A percentile compares a stretch with the other conserved stretches of the same genome.
These are phyloP conservation scores for Evansstolkia leycettana DNA, from an alignment of 495 filamentous ascomycete genomes.

Conservation along the genomic window DNA sequence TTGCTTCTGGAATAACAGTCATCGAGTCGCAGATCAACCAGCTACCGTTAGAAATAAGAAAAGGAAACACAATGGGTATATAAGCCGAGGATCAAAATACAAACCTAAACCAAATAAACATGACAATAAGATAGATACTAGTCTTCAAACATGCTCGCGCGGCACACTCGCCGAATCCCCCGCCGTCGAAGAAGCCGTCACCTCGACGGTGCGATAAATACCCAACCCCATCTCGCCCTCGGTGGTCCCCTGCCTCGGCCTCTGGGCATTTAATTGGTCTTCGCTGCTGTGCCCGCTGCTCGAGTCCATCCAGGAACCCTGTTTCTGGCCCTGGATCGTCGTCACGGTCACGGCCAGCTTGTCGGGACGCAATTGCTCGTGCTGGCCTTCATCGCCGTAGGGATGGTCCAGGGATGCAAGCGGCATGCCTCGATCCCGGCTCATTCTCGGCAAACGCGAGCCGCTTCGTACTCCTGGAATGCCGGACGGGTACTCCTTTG, in stretches of 20 bases:
- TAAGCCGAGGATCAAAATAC: no score
- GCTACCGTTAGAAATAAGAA: no score
- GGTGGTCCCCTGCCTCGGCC: constrained; percentile 1
- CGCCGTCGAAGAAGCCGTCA: constrained; percentile 6
- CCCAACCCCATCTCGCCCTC: constrained; percentile 14
- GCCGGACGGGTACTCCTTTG: constrained; percentile 11
- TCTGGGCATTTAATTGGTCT: constrained; percentile 18
- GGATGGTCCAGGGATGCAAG: constrained; percentile 22
- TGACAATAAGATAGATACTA: no score
- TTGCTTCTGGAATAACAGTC: no score
- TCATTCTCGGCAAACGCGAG: constrained; percentile 8
- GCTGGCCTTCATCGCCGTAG: constrained; percentile 2
- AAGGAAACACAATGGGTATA: no score
- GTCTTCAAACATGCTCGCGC: no score
- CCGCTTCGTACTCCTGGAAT: constrained; percentile 12
- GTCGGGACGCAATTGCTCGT: constrained; percentile 21
- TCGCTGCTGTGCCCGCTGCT: constrained; percentile 21
- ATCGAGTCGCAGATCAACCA: no score
- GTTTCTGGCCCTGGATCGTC: constrained; percentile 21
- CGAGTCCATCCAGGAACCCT: constrained; percentile 10
- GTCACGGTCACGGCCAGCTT: constrained; percentile 27
- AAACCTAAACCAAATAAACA: no score
- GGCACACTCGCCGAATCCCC: no score
- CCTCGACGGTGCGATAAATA: constrained; percentile 25
- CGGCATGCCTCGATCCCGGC: constrained; percentile 12